These are phyloP conservation scores for Epicoccum sorghinum DNA, from an alignment of 2,329 filamentous ascomycete species.

Conservation along the genomic window DNA sequence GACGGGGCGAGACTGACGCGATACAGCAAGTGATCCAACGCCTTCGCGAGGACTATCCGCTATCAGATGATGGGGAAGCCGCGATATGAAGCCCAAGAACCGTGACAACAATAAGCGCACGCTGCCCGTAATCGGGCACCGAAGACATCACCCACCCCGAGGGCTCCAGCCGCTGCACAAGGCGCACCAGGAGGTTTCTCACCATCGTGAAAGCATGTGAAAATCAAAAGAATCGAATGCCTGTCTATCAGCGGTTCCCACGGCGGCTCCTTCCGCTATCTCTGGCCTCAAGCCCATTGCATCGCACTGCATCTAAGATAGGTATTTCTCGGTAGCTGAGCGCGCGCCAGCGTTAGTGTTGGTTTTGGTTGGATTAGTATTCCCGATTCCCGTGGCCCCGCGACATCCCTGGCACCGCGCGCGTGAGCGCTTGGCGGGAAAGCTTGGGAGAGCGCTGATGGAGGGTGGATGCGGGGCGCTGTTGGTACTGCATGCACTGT, in stretches of 20 bases:
- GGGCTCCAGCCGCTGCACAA: no score
- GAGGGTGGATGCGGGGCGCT: slow-evolving; percentile 13
- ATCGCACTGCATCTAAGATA: no score
- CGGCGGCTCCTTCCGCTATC: slow-evolving; percentile 11
- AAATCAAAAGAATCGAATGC: no score
- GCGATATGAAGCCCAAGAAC: slow-evolving; percentile 6
- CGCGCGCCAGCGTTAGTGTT: neutral
- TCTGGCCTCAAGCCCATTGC: neutral
- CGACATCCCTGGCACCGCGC: slow-evolving; percentile 7
- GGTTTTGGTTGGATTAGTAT: neutral
- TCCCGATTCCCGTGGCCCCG: neutral
- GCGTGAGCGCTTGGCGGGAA: slow-evolving; percentile 17
- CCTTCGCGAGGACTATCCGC: slow-evolving; percentile 51
- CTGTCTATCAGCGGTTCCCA: neutral
- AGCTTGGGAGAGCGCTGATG: slow-evolving; percentile 10
- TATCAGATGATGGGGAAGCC: slow-evolving; percentile 36
- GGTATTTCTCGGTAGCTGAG: slow-evolving; percentile 5
- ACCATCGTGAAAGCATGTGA: slow-evolving; percentile 1
- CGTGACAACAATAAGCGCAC: slow-evolving; percentile 20
- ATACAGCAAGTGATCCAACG: slow-evolving; percentile 55
- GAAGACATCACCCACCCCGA: neutral
- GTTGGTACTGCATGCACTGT: slow-evolving; percentile 18
- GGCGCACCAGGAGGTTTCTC: slow-evolving; percentile 9
- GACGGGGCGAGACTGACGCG: neutral
- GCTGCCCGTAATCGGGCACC: slow-evolving; percentile 23